Base-by-base conservation (phyloP, 2,329 filamentous ascomycete species). In the Cytospora piceicola region DNA sequence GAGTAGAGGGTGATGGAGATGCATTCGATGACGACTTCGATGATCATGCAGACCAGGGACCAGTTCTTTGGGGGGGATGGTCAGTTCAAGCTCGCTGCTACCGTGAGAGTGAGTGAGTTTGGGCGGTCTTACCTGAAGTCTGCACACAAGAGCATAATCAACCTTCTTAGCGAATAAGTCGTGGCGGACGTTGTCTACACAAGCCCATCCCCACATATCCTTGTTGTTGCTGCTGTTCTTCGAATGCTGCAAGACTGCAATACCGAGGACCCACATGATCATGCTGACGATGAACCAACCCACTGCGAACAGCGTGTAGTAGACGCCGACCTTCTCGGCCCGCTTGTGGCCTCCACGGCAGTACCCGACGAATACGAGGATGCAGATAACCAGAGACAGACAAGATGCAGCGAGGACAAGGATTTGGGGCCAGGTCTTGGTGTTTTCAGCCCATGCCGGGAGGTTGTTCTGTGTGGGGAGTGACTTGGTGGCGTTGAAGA, bases 171-270 rank as follows among this genome's bases (percentile, higher is more conserved):
- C 76, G 77, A 94, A 98, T 61, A 97, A 81, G 59, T 93, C 79
- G 63, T 89, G 82, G 68, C 94, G 89, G 70, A 89, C 88, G 77
- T 97, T 98, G 73, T 96, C 86, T 65, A 94, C 90, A 77, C 95
- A 99, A n/a, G 93, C 88, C 95, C 95, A 99, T 67, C 94, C 94
- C 95, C 95, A 99, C 78, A 99, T 87, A 77, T 99, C 95, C 78
- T 97, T 88, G 74, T 91, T 91, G 70, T 87, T 81, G 74, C 87
- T 87, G 74, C 85, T 91, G 73, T 88, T 85, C 76, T 90, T 91
- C 65, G 88, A 88, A 72, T 90, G 86, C 76, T 98, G 93, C 73
- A 97, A 86, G 64, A 97, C 80, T 66, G 89, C 92, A 49, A 94
- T 94, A 36, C 92, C 93, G 39, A 95, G 82, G 63, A 90, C 89